Evolutionary conservation across 352 stramenopile genomes (phyloP), one percentile per base, ranked within the genome.

Genomic region (Globisporangium lucens): DNA sequence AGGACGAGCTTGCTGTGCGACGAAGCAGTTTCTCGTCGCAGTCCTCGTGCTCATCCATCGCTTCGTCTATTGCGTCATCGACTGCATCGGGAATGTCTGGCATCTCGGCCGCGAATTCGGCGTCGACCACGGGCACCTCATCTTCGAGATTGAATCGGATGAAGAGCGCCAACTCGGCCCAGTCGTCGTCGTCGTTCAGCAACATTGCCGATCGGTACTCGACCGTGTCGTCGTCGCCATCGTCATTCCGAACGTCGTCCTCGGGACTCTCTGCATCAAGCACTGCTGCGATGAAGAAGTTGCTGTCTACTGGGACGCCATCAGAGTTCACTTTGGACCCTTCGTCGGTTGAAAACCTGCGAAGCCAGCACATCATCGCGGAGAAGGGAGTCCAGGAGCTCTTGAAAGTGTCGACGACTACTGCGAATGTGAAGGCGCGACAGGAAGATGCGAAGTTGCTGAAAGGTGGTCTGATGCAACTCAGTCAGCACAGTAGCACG

Each of bases 341-440:
- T 29, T 66, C 75, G 36, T 75, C 70, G 4, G 67, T 92, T 7
- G 72, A 82, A 59, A 79, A 82, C n/a, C 69, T 92, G 35, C 89
- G 87, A 68, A 75, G 83, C n/a, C 82, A 89, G 29, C 85, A 93
- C 60, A 74, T 79, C 6, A 65, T 89, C 47, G 78, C 85, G 0
- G 85, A 89, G 41, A 77, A 84, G 62, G 85, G 77, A 0, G 82
- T 90, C 3, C 75, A 85, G 46, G 76, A 90, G 49, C 62, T 93
- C n/a, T 72, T 93, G 30, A 82, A 72, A 41, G 79, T 81, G 5
- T 65, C 73, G 2, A 43, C 78, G 35, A 85, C 77, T 20, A 71
- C 78, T 38, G 53, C 75, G 24, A 73, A 76, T 66, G 66, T 83
- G 70, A 87, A 83, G 62, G 60, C 68, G 20, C 74, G 80, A 0